A percentile compares a stretch with the other conserved stretches of the same genome.
phyloP scores from a whole-genome alignment of 805 yeast species.

The Debaryomyces hansenii region DNA sequence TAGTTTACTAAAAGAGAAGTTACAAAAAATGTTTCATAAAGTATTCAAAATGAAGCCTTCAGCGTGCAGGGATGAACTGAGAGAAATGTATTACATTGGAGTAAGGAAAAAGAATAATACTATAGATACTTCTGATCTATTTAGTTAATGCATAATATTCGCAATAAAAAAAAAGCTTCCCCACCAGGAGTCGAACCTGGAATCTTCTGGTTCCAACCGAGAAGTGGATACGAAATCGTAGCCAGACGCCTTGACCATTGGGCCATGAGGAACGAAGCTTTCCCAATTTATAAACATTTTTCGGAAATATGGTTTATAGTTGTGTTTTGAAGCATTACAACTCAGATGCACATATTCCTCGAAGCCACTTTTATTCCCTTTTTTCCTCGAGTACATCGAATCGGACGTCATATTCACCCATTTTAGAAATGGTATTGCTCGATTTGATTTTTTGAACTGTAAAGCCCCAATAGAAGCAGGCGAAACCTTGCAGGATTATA shows the following conservation, averaged over 20 bases:
- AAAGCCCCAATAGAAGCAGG: too few species aligned
- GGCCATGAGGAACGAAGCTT: slow-evolving; percentile 54
- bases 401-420: too few species aligned
- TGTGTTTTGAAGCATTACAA: too few species aligned
- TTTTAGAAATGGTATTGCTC: too few species aligned
- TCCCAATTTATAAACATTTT: neutral
- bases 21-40: slow-evolving; percentile 56
- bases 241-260: slow-evolving; percentile 55
- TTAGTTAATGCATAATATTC: neutral
- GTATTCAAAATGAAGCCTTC: slow-evolving; percentile 77
- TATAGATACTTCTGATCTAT: neutral
- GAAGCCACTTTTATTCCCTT: too few species aligned
- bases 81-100: slow-evolving; percentile 81
- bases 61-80: slow-evolving; percentile 76
- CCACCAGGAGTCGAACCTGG: slow-evolving; percentile 60
- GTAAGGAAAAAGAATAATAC: slow-evolving; percentile 40
- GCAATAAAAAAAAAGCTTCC: slow-evolving; percentile 41
- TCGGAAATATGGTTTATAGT: too few species aligned
- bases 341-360: too few species aligned
- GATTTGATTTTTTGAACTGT: too few species aligned
- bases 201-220: slow-evolving; percentile 49
- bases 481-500: too few species aligned
- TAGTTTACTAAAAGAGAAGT: slow-evolving; percentile 53
- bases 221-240: slow-evolving; percentile 41
- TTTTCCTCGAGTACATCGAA: too few species aligned